Conservation (phyloP, 192 early-diverging fungal species). For the Haplosporangium gracile region DNA sequence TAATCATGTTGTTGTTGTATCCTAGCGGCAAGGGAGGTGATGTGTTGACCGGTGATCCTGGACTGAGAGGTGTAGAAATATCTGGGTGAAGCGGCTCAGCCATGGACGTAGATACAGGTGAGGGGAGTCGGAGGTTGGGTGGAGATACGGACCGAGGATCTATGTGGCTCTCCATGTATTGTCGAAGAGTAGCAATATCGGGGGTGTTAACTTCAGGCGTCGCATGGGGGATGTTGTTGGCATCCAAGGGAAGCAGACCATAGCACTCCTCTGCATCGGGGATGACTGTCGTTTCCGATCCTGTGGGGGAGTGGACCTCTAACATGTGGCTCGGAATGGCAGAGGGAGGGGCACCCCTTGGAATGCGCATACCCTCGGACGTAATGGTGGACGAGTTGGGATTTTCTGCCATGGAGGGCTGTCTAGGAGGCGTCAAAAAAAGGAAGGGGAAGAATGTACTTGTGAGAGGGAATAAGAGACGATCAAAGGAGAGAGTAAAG, state of each 20-base stretch:
- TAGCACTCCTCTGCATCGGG: slow-evolving; percentile 34
- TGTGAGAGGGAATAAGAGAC: not conserved
- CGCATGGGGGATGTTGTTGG: not conserved
- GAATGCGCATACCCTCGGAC: not conserved
- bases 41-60: slow-evolving; percentile 3
- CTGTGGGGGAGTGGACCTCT: slow-evolving; percentile 12
- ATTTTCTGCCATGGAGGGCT: not conserved
- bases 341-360: slow-evolving; percentile 12
- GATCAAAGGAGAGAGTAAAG: not conserved
- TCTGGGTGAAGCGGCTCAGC: slow-evolving; percentile 3
- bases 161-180: slow-evolving; percentile 9
- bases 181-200: slow-evolving; percentile 7
- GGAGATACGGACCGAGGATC: not conserved
- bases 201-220: slow-evolving; percentile 32
- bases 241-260: slow-evolving; percentile 14
- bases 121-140: slow-evolving; percentile 12
- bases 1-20: not conserved
- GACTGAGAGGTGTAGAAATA: slow-evolving; percentile 7
- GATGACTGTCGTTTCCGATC: slow-evolving; percentile 18
- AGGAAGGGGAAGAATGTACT: not conserved
- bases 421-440: not conserved
- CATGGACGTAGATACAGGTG: not conserved
- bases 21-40: not conserved
- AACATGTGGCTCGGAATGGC: slow-evolving; percentile 17
- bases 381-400: not conserved